Conservation (phyloP, 805 yeast species). For the Maudiozyma bulderi region DNA sequence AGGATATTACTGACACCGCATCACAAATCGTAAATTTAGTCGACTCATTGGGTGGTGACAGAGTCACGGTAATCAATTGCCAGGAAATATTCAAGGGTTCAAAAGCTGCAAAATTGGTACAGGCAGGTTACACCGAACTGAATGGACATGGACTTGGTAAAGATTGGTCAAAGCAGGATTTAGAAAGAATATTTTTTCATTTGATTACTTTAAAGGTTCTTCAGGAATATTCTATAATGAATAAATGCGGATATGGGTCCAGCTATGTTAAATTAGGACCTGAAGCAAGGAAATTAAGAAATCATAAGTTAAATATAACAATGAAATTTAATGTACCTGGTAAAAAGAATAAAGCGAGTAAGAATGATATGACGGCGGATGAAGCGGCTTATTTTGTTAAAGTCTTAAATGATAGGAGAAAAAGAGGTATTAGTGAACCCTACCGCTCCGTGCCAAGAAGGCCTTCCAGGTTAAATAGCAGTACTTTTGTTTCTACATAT, state of each 20-base stretch:
- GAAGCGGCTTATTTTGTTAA: not conserved
- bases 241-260: conserved; percentile 69
- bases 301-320: conserved; percentile 36
- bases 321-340: conserved; percentile 36
- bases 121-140: conserved; percentile 49
- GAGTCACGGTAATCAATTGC: conserved; percentile 69
- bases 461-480: not conserved
- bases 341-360: conserved; percentile 13
- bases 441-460: not conserved
- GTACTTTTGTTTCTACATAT: not conserved
- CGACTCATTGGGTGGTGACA: conserved; percentile 40
- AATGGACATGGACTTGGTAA: conserved; percentile 67
- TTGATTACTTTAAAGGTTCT: conserved; percentile 57
- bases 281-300: conserved; percentile 40
- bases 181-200: conserved; percentile 77
- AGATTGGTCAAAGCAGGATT: conserved; percentile 50
- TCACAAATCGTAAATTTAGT: conserved; percentile 52
- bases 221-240: conserved; percentile 63
- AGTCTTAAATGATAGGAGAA: not conserved
- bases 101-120: conserved; percentile 47
- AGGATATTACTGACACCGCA: conserved; percentile 64
- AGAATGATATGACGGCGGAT: not conserved
- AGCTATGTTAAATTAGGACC: conserved; percentile 62
- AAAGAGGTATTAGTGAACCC: not conserved
- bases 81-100: conserved; percentile 80